These are phyloP conservation scores for Quercus bicolor DNA, from an alignment of 306 rosid species.

Conservation along the genomic window DNA sequence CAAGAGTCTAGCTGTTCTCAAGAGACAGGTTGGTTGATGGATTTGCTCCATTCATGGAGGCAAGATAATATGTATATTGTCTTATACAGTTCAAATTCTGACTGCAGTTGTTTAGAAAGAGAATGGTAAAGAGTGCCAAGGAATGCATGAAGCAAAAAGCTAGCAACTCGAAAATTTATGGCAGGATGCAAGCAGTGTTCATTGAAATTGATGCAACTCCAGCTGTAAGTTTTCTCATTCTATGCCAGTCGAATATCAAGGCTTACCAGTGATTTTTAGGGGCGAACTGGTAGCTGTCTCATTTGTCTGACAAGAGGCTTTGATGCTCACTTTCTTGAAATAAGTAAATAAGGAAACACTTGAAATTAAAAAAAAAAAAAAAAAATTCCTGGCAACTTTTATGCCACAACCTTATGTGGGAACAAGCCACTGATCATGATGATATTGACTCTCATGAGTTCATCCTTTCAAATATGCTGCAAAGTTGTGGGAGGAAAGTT, in stretches of 20 bases:
- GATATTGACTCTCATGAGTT: not conserved
- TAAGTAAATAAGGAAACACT: too few relatives aligned
- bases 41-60: not conserved
- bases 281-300: too few relatives aligned
- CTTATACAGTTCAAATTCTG: not conserved
- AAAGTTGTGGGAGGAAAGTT: too few relatives aligned
- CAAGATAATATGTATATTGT: not conserved
- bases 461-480: not conserved
- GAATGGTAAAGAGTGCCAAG: constrained; percentile 81
- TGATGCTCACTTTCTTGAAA: too few relatives aligned
- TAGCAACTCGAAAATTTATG: constrained; percentile 69
- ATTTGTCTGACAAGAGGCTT: too few relatives aligned
- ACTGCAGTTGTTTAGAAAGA: constrained; percentile 54
- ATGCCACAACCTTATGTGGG: not conserved
- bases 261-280: too few relatives aligned
- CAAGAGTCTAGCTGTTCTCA: constrained; percentile 81
- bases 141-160: constrained; percentile 67
- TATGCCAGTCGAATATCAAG: too few relatives aligned
- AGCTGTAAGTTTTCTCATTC: constrained; percentile 21
- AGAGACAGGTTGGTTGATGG: constrained; percentile 51
- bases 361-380: too few relatives aligned
- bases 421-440: not conserved
- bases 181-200: constrained; percentile 77
- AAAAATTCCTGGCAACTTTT: not conserved
- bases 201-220: constrained; percentile 66